Evolutionary conservation across 2,329 filamentous ascomycete genomes (phyloP), one percentile per base, ranked within the genome.

Genomic region (Sporothrix luriei): DNA sequence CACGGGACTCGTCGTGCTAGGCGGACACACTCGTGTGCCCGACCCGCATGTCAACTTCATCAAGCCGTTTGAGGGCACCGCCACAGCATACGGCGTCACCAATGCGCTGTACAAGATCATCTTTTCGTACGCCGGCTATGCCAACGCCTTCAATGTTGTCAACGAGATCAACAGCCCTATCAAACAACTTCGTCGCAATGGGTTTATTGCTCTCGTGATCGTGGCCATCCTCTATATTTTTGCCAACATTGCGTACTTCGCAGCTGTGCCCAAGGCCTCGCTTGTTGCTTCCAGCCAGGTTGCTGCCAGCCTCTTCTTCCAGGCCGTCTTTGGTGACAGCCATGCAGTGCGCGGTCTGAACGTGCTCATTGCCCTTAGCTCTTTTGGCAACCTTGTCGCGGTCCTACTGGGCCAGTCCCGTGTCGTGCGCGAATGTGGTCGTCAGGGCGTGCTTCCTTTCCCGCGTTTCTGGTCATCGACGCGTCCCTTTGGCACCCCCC

Each of bases 111-210:
- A 87, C 68, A 87, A 85, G 70, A 84, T 89, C 65, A 82, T 85
- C 43, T 88, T 87, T 73, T 84, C 85, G 0, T 89, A 87, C 73
- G 76, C 79, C 0, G 87, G 87, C 0, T 89, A 84, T 54, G 78
- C 82, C 13, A 88, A 88, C 71, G 84, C 86, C 0, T 88, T 88
- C 75, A 85, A 87, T 65, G 79, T 89, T 1, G 84, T 87, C 33
- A 88, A 87, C 70, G 87, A 89, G 75, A 81, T 87, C n/a, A 55
- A 70, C n/a, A 83, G 88, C 72, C 88, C 87, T 0, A 80, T 88
- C 66, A 84, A 82, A 68, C 85, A 84, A 1, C 78, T 89, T 46
- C 83, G 82, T 26, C 82, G 76, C 73, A 82, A 83, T 71, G 84
- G 80, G 3, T 81, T 83, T 5, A 73, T 83, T 1, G 84, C 85